These are phyloP conservation scores for Fusarium fujikuroi DNA, from an alignment of 2,329 filamentous ascomycete genomes.

Conservation along the genomic window DNA sequence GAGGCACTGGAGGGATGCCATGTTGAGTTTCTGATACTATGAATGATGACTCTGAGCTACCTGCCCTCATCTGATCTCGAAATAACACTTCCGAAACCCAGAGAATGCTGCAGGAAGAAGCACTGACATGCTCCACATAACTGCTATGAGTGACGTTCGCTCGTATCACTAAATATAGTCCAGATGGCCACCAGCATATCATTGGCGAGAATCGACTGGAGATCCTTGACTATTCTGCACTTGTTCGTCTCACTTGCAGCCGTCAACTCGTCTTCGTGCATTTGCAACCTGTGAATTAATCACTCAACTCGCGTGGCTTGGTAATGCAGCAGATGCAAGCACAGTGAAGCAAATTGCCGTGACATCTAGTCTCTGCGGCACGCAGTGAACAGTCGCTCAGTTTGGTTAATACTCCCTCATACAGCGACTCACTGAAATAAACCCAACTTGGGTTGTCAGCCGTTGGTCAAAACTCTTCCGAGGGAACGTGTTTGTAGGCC, in stretches of 20 bases:
- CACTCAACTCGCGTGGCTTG: conserved; percentile 30
- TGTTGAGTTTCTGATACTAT: neutral
- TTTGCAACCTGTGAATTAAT: conserved; percentile 13
- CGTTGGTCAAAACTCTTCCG: neutral
- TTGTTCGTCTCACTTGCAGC: conserved; percentile 26
- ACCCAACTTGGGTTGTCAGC: neutral
- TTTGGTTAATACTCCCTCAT: neutral
- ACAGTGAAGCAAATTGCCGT: conserved; percentile 26
- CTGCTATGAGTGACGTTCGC: neutral
- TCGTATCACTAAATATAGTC: conserved; percentile 13
- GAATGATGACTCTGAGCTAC: neutral
- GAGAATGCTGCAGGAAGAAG: neutral
- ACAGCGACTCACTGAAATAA: neutral
- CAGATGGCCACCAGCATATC: conserved; percentile 3
- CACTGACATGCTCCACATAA: neutral
- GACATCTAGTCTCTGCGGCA: conserved; percentile 18
- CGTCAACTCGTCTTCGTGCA: conserved; percentile 14
- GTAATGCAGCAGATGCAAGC: conserved; percentile 24
- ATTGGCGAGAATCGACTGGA: conserved; percentile 30
- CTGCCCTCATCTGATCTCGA: neutral
- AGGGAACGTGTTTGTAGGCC: conserved; percentile 2
- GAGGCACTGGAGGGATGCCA: neutral
- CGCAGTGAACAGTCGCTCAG: conserved; percentile 2
- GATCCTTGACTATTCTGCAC: conserved; percentile 9
- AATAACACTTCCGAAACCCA: neutral